Conservation (phyloP, 352 stramenopile species). For the Phytophthora constricta region DNA sequence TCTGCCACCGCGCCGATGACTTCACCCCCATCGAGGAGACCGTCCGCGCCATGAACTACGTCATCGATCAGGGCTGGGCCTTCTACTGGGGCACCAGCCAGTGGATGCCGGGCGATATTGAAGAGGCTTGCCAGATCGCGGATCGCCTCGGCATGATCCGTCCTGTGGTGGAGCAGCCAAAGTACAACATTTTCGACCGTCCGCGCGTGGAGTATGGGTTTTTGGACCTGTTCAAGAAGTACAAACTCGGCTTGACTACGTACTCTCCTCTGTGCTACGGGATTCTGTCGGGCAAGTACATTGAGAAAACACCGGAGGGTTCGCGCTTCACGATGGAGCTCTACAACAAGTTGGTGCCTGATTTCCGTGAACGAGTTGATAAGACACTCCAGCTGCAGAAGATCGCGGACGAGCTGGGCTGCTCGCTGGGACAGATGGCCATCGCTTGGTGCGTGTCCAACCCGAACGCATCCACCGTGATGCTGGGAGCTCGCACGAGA, state of each 20-base stretch:
- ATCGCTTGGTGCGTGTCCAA: conserved; percentile 52
- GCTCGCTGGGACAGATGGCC: conserved; percentile 30
- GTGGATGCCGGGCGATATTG: conserved; percentile 63
- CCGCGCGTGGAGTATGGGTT: conserved; percentile 63
- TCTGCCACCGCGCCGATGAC: conserved; percentile 53
- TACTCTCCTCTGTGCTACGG: conserved; percentile 55
- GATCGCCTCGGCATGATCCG: conserved; percentile 37
- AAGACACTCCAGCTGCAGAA: conserved; percentile 46
- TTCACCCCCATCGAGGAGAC: conserved; percentile 40
- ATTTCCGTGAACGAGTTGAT: conserved; percentile 34
- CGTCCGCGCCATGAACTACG: conserved; percentile 33
- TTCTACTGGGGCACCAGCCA: conserved; percentile 49
- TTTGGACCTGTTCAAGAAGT: conserved; percentile 54
- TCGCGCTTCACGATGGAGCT: conserved; percentile 37
- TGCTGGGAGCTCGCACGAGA: conserved; percentile 54
- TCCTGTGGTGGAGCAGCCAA: conserved; percentile 54
- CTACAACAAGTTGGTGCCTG: conserved; percentile 36
- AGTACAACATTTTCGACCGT: conserved; percentile 79
- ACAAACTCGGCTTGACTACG: conserved; percentile 61
- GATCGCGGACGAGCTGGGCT: conserved; percentile 45
- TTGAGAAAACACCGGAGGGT: conserved; percentile 24
- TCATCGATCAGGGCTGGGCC: conserved; percentile 27
- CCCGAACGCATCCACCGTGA: conserved; percentile 53
- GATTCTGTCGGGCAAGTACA: conserved; percentile 68
- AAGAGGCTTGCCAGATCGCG: conserved; percentile 46